Evolutionary conservation across 176 grass and related monocot species (phyloP), one percentile per base, ranked within the genome.

Genomic region (Themeda triandra): DNA sequence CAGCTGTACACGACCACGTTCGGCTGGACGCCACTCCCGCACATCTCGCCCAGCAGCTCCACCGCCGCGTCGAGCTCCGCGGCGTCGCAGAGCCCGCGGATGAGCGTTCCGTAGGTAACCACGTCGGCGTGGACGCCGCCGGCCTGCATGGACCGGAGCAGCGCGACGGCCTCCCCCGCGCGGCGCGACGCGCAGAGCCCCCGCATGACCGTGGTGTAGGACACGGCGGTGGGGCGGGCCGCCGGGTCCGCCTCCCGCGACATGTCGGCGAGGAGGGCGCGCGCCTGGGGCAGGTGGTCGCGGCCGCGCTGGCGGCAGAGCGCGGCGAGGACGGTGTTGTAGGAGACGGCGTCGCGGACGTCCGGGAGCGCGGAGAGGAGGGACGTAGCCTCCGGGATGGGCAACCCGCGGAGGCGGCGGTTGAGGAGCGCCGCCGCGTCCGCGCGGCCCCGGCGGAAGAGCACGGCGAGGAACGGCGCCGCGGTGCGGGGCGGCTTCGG

Each of bases 291-390:
- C 39, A 83, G 86, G 75, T 75, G 2, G 56, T 3, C 17, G 48
- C 85, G 74, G 24, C 80, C 67, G 59, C 81, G 73, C 35, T 75
- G 67, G 66, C 84, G 69, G 74, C 88, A 90, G 63, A 87, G 87
- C 5, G 86, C 67, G 12, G 69, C 45, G 69, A 94, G 86, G 32
- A 91, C 85, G 29, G 84, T 82, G 89, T 94, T 90, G 89, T 88
- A 94, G 76, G 89, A 88, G 48, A 88, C 79, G 53, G 86, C 84
- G 72, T 85, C 75, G 62, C 87, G 86, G 40, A 85, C 76, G 40
- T 23, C 14, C 40, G 86, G 82, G 30, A 93, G 88, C 29, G 73
- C 60, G n/a, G 79, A 67, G 33, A 94, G 87, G 42, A 94, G 86
- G 4, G 79, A n/a, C 41, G 33, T 9, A 30, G 86, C 77, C 36